Percentiles rank a stretch among this genome's conserved stretches.
phyloP scores from a whole-genome alignment of 345 rosid species.

The Eutrema heterophyllum region DNA sequence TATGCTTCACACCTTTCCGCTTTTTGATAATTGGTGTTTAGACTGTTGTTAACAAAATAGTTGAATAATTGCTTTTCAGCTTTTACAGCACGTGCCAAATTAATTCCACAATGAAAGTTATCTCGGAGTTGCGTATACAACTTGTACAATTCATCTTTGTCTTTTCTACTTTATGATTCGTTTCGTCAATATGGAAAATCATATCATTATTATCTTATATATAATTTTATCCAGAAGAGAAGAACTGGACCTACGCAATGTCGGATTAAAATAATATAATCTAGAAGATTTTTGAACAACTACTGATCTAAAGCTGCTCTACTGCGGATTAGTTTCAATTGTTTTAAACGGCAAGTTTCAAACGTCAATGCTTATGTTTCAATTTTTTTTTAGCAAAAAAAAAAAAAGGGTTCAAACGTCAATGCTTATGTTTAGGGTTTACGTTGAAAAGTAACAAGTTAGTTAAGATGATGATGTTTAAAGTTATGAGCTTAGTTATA shows the following conservation, averaged over 20 bases:
- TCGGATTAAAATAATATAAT: neutral
- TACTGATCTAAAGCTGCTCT: neutral
- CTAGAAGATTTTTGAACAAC: neutral
- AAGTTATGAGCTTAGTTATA: no score
- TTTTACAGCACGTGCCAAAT: slow-evolving; percentile 25
- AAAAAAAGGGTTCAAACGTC: no score
- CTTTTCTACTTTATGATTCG: neutral
- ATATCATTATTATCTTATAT: neutral
- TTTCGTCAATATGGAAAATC: slow-evolving; percentile 11
- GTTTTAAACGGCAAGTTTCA: neutral
- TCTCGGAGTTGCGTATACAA: slow-evolving; percentile 28
- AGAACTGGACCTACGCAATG: neutral
- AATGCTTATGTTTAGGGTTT: no score
- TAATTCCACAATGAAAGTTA: neutral
- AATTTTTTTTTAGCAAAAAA: no score
- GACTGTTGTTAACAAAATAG: neutral
- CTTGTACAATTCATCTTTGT: slow-evolving; percentile 12
- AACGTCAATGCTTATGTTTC: neutral
- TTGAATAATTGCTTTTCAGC: neutral
- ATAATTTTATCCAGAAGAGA: slow-evolving; percentile 3
- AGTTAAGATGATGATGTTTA: no score
- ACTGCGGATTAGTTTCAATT: neutral
- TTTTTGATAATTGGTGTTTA: slow-evolving; percentile 1
- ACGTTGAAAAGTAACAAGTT: no score
- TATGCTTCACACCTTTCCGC: neutral